Evolutionary conservation across 176 grass and related monocot genomes (phyloP), one percentile per base, ranked within the genome.

Genomic region (Guadua angustifolia): DNA sequence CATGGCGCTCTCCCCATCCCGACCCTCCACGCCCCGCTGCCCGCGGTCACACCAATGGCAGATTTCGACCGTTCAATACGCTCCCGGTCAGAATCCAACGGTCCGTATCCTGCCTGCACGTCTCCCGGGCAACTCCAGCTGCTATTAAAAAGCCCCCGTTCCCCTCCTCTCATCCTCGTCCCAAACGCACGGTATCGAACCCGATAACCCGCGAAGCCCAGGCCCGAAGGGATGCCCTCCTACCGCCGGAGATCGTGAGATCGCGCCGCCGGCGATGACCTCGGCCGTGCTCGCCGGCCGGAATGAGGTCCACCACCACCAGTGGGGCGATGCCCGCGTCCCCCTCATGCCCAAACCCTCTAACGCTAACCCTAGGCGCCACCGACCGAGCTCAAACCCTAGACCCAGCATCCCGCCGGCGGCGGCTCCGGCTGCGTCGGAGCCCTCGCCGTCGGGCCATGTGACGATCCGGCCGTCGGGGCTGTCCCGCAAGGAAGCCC

Each of bases 231-330:
- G 71, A 85, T 89, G 83, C 5, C 53, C 42, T 7, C 14, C 42
- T 5, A 43, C 35, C 35, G 33, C 35, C 61, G 76, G 70, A 70
- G 73, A 63, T 61, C 51, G 82, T 85, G 43, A 89, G 77, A 69
- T 81, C 69, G 40, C 79, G 72, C 44, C 62, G 79, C 42, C 82
- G 90, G 77, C 69, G 69, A 98, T 98, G 95, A 84, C 95, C 66
- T 98, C 95, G 25, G 92, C 90, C 39, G 78, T 98, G 64, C 82
- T 98, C 65, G 83, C 92, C 71, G 86, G 92, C 73, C 87, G 72
- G 75, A 90, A 91, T 88, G 92, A 98, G 87, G 88, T 93, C 53
- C 87, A 89, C 71, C 75, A 74, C 71, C 86, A 67, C 86, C 76
- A 76, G 56, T 93, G 92, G 95, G 71, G 67, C 36, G 92, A 89